Conservation (phyloP, 768 basidiomycete genomes). For the Crassisporium funariophilum region DNA sequence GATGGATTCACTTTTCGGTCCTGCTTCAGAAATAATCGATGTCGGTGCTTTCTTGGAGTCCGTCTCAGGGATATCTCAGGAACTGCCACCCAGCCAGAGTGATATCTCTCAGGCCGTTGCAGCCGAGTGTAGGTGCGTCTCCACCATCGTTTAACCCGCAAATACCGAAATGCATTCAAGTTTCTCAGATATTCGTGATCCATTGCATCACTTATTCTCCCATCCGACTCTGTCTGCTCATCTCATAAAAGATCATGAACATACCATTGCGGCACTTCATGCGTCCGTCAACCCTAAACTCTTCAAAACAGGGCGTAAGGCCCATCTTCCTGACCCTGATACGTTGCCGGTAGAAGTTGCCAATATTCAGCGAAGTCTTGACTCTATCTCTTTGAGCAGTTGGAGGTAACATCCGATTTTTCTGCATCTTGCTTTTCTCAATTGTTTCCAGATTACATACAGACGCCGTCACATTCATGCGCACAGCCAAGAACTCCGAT, state of each 20-base stretch:
- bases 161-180: constrained; percentile 34
- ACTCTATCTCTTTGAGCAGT: constrained; percentile 51
- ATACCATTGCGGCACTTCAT: constrained; percentile 37
- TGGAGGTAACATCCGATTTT: constrained; percentile 49
- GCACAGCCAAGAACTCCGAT: constrained; percentile 66
- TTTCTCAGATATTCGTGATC: constrained; percentile 49
- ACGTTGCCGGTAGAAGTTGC: constrained; percentile 48
- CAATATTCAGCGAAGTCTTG: constrained; percentile 52
- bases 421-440: neutral
- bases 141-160: neutral
- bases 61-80: constrained; percentile 20
- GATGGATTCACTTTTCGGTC: constrained; percentile 62
- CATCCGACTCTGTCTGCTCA: constrained; percentile 61
- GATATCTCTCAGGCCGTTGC: constrained; percentile 25
- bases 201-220: constrained; percentile 49
- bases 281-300: constrained; percentile 28
- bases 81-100: constrained; percentile 3
- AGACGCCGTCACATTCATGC: constrained; percentile 62
- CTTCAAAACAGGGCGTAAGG: constrained; percentile 34
- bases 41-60: constrained; percentile 46
- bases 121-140: constrained; percentile 45
- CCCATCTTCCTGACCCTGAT: constrained; percentile 36
- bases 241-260: constrained; percentile 55
- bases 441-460: constrained; percentile 43
- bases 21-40: constrained; percentile 57